A percentile compares a stretch with the other conserved stretches of the same genome.
phyloP scores from a whole-genome alignment of 495 filamentous ascomycete species.

The Staphylotrichum longicolle region DNA sequence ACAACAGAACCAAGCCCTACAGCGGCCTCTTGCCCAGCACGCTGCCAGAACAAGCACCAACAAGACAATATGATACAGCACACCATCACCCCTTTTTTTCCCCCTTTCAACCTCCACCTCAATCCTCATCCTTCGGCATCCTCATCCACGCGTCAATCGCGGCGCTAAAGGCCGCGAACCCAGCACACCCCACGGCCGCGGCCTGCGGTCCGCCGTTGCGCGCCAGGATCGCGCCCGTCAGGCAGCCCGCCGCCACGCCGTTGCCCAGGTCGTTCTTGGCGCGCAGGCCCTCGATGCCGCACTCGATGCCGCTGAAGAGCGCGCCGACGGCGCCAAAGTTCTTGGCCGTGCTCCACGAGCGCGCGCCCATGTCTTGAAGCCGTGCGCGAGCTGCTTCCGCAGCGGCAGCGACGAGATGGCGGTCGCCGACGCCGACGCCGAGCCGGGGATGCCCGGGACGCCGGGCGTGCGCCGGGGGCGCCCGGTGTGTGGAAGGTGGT shows the following conservation, averaged over 20 bases:
- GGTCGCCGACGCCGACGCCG: slow-evolving; percentile 30
- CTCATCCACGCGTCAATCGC: slow-evolving; percentile 94
- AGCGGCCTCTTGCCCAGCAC: not conserved
- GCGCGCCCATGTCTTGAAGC: slow-evolving; percentile 89
- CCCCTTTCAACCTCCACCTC: not conserved
- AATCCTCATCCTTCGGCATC: slow-evolving; percentile 55
- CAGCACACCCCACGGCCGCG: slow-evolving; percentile 82
- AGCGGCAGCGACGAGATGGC: slow-evolving; percentile 70
- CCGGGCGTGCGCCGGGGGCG: not conserved
- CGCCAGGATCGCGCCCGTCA: slow-evolving; percentile 86
- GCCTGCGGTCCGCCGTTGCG: slow-evolving; percentile 86
- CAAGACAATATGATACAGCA: slow-evolving; percentile 2
- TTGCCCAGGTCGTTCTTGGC: slow-evolving; percentile 94
- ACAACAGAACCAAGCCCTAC: slow-evolving; percentile 12
- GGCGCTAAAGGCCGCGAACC: slow-evolving; percentile 92
- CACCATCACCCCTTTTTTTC: not conserved
- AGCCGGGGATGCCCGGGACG: slow-evolving; percentile 16
- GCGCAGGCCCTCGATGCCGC: slow-evolving; percentile 85
- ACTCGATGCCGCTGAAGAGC: slow-evolving; percentile 89
- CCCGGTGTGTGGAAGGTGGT: slow-evolving; percentile 35
- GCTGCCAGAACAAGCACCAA: not conserved
- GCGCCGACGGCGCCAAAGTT: slow-evolving; percentile 93
- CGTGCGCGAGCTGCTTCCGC: slow-evolving; percentile 72
- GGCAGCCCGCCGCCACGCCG: slow-evolving; percentile 80
- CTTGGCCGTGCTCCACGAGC: slow-evolving; percentile 82